These are phyloP conservation scores for Breviolum minutum DNA, from an alignment of 73 alveolate genomes.

Conservation along the genomic window DNA sequence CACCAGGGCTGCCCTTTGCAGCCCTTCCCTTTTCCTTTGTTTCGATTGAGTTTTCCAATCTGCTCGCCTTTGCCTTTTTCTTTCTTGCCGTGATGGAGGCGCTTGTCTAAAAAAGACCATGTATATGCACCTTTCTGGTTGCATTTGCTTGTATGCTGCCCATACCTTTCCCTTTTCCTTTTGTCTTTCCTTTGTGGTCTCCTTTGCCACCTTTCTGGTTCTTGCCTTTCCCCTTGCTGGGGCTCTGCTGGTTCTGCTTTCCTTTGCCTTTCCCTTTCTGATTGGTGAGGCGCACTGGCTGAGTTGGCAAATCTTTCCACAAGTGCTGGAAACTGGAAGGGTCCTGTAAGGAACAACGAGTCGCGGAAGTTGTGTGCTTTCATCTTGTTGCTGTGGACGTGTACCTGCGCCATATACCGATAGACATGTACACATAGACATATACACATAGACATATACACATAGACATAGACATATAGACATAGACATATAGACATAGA, in stretches of 20 bases:
- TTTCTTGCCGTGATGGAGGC: conserved; percentile 29
- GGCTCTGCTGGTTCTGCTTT: not conserved
- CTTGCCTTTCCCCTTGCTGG: not conserved
- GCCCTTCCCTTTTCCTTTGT: conserved; percentile 34
- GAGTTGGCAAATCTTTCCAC: too few species aligned
- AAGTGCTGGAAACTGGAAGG: too few species aligned
- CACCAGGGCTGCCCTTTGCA: not conserved
- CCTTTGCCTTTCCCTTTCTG: not conserved
- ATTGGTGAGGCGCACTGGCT: too few species aligned
- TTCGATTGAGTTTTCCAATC: not conserved
- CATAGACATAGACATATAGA: too few species aligned
- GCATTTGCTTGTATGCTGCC: not conserved
- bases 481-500: too few species aligned
- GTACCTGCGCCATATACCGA: too few species aligned
- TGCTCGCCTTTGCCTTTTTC: conserved; percentile 42
- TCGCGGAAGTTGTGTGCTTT: too few species aligned
- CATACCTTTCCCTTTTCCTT: not conserved
- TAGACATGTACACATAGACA: too few species aligned
- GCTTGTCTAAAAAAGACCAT: not conserved
- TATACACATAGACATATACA: too few species aligned
- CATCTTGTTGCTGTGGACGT: too few species aligned
- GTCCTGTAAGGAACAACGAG: too few species aligned
- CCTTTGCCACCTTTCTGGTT: not conserved
- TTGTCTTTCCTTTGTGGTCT: not conserved
- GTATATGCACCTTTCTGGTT: not conserved